phyloP scores from a whole-genome alignment of 2,329 filamentous ascomycete genomes.

The Macrophomina phaseolina region DNA sequence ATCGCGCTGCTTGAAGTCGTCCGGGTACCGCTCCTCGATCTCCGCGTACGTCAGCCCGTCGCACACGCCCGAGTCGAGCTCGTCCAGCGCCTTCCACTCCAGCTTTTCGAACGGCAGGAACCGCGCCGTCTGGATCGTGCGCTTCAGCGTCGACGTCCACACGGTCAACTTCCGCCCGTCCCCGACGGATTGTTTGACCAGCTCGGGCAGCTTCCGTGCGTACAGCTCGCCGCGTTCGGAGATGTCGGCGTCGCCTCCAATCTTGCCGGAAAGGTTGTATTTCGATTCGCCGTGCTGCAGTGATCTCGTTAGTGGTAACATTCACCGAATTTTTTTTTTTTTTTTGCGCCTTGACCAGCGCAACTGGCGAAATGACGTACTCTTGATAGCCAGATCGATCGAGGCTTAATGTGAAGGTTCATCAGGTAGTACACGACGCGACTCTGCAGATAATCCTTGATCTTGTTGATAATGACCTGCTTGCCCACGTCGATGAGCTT shows the following conservation, averaged over 20 bases:
- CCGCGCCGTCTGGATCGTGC: conserved; percentile 89
- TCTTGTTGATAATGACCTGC: conserved; percentile 97
- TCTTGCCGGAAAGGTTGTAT: conserved; percentile 88
- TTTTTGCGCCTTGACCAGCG: background rate
- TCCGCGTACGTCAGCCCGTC: conserved; percentile 96
- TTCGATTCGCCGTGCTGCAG: conserved; percentile 89
- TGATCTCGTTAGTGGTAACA: background rate
- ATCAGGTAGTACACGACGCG: conserved; percentile 97
- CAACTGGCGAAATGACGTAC: conserved; percentile 58
- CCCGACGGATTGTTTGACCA: conserved; percentile 85
- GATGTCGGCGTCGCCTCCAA: conserved; percentile 88
- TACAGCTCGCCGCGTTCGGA: conserved; percentile 89
- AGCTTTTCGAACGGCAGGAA: conserved; percentile 92
- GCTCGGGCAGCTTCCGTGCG: conserved; percentile 79
- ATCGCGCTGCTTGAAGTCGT: conserved; percentile 93
- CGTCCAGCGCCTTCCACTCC: conserved; percentile 98
- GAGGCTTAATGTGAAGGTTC: conserved; percentile 96
- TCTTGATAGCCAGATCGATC: conserved; percentile 94
- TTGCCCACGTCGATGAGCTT: conserved; percentile 97
- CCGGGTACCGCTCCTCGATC: conserved; percentile 87
- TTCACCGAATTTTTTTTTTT: background rate
- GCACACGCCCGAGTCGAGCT: conserved; percentile 95
- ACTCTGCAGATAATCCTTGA: conserved; percentile 95
- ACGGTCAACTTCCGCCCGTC: conserved; percentile 72
- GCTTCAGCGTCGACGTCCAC: conserved; percentile 77